Conservation (phyloP, 305 asterid species). For the Fraxinus sp. region DNA sequence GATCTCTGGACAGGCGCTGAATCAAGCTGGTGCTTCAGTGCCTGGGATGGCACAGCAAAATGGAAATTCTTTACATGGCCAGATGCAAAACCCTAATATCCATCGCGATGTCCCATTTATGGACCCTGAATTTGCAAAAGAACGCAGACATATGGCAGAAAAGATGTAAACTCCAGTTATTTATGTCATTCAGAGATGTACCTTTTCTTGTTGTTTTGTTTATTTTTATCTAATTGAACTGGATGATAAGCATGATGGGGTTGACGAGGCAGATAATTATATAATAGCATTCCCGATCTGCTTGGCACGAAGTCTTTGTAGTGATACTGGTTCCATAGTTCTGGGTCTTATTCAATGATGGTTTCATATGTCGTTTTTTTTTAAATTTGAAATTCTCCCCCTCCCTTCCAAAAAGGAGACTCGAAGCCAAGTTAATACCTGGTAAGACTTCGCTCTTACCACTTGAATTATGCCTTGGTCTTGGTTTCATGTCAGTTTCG, state of each 20-base stretch:
- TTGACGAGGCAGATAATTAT: not conserved
- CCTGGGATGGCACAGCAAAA: conserved; percentile 59
- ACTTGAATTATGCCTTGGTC: not conserved
- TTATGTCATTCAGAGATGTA: conserved; percentile 4
- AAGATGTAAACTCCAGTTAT: conserved; percentile 53
- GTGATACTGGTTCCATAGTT: not conserved
- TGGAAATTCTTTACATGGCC: conserved; percentile 57
- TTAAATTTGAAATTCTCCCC: not conserved
- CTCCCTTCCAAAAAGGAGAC: not conserved
- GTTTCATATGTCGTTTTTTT: not conserved
- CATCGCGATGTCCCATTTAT: conserved; percentile 43
- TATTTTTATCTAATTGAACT: not conserved
- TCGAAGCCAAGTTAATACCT: not conserved
- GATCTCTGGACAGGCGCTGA: conserved; percentile 73
- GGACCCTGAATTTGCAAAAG: conserved; percentile 49
- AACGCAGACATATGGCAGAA: conserved; percentile 56
- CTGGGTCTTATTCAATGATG: not conserved
- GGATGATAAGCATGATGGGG: not conserved
- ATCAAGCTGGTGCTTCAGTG: conserved; percentile 57
- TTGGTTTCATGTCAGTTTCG: not conserved
- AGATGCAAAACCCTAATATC: conserved; percentile 68
- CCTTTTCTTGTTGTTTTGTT: not conserved
- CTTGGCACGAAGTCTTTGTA: not conserved
- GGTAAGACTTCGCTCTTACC: not conserved
- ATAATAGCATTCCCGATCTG: not conserved